Evolutionary conservation across 176 grass and related monocot genomes (phyloP).

Genomic region (Musa schizocarpa): DNA sequence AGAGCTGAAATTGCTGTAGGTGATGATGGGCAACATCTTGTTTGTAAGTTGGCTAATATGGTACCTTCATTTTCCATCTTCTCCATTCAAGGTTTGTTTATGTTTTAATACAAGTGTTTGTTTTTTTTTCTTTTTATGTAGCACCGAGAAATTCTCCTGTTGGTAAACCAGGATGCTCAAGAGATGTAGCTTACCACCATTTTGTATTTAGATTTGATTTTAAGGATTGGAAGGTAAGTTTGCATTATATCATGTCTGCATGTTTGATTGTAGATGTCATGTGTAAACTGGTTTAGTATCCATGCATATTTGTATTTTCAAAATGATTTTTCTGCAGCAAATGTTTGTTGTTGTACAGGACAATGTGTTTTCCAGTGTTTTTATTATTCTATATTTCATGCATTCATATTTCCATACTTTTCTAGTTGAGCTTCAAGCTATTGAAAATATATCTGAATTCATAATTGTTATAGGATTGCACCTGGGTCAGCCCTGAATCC

Average conservation of each 20-base stretch:
- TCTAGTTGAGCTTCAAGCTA: no score
- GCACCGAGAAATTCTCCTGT: constrained; percentile 81
- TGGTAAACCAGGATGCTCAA: constrained; percentile 42
- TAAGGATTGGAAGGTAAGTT: constrained; percentile 78
- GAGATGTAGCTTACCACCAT: constrained; percentile 60
- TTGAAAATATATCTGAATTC: no score
- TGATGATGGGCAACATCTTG: constrained; percentile 49
- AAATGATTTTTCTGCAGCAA: not conserved
- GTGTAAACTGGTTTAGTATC: not conserved
- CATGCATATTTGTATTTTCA: not conserved
- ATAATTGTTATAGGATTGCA: no score
- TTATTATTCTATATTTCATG: not conserved
- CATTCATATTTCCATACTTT: not conserved
- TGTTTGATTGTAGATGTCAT: not conserved
- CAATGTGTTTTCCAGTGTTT: not conserved
- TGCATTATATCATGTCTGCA: not conserved
- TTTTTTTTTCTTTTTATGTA: constrained; percentile 7
- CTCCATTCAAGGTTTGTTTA: not conserved
- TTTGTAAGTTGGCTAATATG: constrained; percentile 42
- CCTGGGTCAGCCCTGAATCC: no score
- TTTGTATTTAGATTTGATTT: constrained; percentile 80
- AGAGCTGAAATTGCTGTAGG: constrained; percentile 62
- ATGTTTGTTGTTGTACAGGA: not conserved
- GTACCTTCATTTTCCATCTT: not conserved
- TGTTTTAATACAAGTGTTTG: not conserved